Evolutionary conservation across 805 yeast genomes (phyloP).

Genomic region (Diddensiella santjacobensis): DNA sequence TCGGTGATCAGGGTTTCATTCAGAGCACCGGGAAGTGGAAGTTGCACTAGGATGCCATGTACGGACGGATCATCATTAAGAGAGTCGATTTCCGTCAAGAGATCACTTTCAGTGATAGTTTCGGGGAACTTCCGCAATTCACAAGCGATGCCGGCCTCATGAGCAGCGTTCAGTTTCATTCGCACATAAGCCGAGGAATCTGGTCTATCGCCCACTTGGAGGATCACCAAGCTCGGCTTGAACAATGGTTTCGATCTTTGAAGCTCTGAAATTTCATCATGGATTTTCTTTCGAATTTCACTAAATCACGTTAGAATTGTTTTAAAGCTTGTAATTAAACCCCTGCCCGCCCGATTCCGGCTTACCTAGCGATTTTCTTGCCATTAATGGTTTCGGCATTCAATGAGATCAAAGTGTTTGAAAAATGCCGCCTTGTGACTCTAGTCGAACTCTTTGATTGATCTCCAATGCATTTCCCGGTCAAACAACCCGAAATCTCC

Average conservation of each 20-base stretch:
- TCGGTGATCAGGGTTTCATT: constrained; percentile 77
- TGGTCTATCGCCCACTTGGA: constrained; percentile 88
- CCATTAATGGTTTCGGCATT: constrained; percentile 49
- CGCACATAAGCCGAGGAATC: constrained; percentile 91
- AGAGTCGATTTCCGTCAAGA: constrained; percentile 51
- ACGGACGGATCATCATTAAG: constrained; percentile 72
- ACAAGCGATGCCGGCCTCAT: constrained; percentile 73
- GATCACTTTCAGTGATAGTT: constrained; percentile 53
- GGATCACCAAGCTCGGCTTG: constrained; percentile 72
- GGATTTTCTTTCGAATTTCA: constrained; percentile 20
- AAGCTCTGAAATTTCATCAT: constrained; percentile 23
- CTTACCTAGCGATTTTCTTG: constrained; percentile 46
- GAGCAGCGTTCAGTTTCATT: constrained; percentile 86
- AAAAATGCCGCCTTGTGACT: not conserved
- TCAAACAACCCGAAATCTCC: not conserved
- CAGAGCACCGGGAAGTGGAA: constrained; percentile 81
- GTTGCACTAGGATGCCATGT: constrained; percentile 84
- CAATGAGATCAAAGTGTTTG: not conserved
- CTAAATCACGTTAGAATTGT: constrained; percentile 1
- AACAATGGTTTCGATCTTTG: constrained; percentile 35
- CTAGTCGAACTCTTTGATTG: too few species aligned
- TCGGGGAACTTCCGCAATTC: constrained; percentile 62
- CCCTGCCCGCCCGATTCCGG: not conserved
- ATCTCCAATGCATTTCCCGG: too few species aligned
- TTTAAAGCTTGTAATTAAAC: not conserved